phyloP scores from a whole-genome alignment of 805 yeast species.

The Cyberlindnera galapagoensis region DNA sequence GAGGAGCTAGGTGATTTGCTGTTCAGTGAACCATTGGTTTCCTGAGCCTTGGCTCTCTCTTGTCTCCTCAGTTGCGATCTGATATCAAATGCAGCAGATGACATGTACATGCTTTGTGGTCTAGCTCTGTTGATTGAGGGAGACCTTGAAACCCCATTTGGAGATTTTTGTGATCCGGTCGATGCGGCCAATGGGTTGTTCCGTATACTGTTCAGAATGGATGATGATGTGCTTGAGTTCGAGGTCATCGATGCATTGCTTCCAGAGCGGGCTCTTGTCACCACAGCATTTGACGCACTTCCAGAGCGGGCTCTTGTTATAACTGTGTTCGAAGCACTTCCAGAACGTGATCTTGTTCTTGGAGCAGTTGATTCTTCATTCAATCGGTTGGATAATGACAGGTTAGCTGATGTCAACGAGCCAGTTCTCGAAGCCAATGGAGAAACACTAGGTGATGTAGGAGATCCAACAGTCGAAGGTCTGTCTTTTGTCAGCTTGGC shows the following conservation, averaged over 20 bases:
- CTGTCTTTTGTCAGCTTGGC: conserved; percentile 13
- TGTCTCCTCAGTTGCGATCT: conserved; percentile 23
- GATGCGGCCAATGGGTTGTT: conserved; percentile 1
- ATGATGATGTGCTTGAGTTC: conserved; percentile 12
- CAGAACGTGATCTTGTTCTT: conserved; percentile 12
- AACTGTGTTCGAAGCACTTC: conserved; percentile 7
- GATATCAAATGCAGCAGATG: conserved; percentile 24
- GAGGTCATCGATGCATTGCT: conserved; percentile 16
- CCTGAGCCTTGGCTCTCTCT: conserved; percentile 9
- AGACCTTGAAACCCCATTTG: conserved; percentile 14
- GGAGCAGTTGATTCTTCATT: no score
- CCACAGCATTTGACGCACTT: no score
- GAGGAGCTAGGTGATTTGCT: background rate
- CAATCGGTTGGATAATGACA: no score
- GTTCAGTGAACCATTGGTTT: background rate
- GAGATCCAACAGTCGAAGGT: no score
- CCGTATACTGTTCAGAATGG: conserved; percentile 10
- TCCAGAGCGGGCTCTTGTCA: conserved; percentile 15
- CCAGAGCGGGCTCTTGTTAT: conserved; percentile 9
- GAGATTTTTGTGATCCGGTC: conserved; percentile 9
- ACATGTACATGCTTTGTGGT: conserved; percentile 18
- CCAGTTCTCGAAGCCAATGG: conserved; percentile 14
- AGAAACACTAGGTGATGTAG: no score
- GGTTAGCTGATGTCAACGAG: conserved; percentile 5
- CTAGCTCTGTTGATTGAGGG: conserved; percentile 16